Evolutionary conservation across 2,329 filamentous ascomycete genomes (phyloP), one percentile per base, ranked within the genome.

Genomic region (Ceratocystis ficicola): DNA sequence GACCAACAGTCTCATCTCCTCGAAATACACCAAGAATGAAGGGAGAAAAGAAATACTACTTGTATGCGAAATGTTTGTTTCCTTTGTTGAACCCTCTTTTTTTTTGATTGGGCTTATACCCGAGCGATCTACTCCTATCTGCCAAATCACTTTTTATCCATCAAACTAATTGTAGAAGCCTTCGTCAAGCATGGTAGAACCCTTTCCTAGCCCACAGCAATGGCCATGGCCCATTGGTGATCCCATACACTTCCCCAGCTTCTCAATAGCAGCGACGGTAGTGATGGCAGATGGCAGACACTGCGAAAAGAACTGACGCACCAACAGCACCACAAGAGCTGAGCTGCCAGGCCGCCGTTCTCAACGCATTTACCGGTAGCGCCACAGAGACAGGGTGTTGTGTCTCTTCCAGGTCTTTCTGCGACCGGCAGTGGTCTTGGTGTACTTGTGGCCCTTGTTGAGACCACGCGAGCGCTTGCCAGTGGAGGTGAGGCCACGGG

Each of bases 361-460:
- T 65, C 32, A 62, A 52, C 64, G 62, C 69, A 69, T 73, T 81
- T 89, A 96, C 82, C 92, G 86, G 89, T 96, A 96, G 80, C 92
- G 87, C 92, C 93, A 96, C 79, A 96, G 90, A 76, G 89, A 95
- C 78, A 96, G 87, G 80, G 93, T 99, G 89, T 99, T 99, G 86
- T 96, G 91, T 79, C 89, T 86, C 90, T 96, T 96, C 95, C 94
- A 99, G 79, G 93, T 99, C 91, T 99, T 96, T 85, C 95, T 93
- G 80, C 94, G 87, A 76, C 94, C 94, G 74, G 91, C 89, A 73
- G 83, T 84, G 80, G 94, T 99, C 86, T 99, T 96, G 90, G 93
- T 96, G 91, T 90, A 99, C 77, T 88, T 86, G 83, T 97, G 93
- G 75, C 94, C 94, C 87, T 96, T 96, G 88, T 94, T 94, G 83